These are phyloP conservation scores for Oryza meridionalis DNA, from an alignment of 176 grass and related monocot genomes.

Conservation along the genomic window DNA sequence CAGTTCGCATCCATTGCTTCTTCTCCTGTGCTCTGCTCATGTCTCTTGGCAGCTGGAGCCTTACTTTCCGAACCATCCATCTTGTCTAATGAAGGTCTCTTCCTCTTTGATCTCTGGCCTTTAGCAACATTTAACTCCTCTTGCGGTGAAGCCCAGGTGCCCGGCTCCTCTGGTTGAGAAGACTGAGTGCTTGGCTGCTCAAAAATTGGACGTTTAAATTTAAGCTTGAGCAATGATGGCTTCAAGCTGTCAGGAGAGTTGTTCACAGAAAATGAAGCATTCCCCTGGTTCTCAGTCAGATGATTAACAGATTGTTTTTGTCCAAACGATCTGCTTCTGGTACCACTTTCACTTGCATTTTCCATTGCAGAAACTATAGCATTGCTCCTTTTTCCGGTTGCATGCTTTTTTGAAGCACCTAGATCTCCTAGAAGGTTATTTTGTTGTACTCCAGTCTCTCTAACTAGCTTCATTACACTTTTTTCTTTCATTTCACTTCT, in stretches of 20 bases:
- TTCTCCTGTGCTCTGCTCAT: slow-evolving; percentile 46
- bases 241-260: slow-evolving; percentile 66
- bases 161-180: slow-evolving; percentile 50
- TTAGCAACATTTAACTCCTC: slow-evolving; percentile 84
- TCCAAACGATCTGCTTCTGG: slow-evolving; percentile 49
- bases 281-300: slow-evolving; percentile 37
- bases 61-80: slow-evolving; percentile 48
- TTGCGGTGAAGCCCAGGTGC: slow-evolving; percentile 57
- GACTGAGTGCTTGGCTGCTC: slow-evolving; percentile 70
- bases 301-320: slow-evolving; percentile 55
- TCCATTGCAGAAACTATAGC: slow-evolving; percentile 47
- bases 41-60: slow-evolving; percentile 48
- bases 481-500: slow-evolving; percentile 61
- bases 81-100: slow-evolving; percentile 77
- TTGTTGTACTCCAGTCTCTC: slow-evolving; percentile 53
- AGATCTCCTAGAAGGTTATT: slow-evolving; percentile 56
- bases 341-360: slow-evolving; percentile 47
- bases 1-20: slow-evolving; percentile 81
- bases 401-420: slow-evolving; percentile 56
- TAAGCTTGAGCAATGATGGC: slow-evolving; percentile 87
- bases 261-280: slow-evolving; percentile 40
- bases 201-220: slow-evolving; percentile 95
- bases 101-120: slow-evolving; percentile 97
- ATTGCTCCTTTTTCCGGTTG: slow-evolving; percentile 60
- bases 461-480: slow-evolving; percentile 61